Percentiles rank a stretch among this genome's conserved stretches.
phyloP scores from a whole-genome alignment of 1,284 basidiomycete genomes.

The Trametes sp. region DNA sequence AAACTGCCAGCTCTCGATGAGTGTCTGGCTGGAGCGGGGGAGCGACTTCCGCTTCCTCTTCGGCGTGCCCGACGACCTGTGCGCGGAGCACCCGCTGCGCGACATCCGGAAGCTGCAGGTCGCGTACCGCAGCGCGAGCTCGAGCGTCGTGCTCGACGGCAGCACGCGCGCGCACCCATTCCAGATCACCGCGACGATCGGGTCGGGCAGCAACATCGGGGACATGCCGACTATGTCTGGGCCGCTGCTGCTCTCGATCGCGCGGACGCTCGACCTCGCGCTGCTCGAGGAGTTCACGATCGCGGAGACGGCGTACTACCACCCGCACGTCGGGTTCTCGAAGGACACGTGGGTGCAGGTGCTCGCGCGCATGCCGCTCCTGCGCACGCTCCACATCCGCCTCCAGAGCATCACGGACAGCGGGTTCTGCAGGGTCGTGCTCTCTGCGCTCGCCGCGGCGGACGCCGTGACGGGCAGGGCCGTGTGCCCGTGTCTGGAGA shows the following conservation, averaged over 20 bases:
- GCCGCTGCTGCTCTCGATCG: slow-evolving; percentile 36
- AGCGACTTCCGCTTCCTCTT: slow-evolving; percentile 41
- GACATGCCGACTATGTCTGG: slow-evolving; percentile 42
- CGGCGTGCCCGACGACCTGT: slow-evolving; percentile 38
- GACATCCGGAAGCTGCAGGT: slow-evolving; percentile 39
- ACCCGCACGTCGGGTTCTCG: slow-evolving; percentile 37
- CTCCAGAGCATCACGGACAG: slow-evolving; percentile 39
- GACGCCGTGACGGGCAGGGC: slow-evolving; percentile 33
- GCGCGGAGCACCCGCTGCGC: slow-evolving; percentile 34
- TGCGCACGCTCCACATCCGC: slow-evolving; percentile 38
- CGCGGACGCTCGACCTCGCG: slow-evolving; percentile 37
- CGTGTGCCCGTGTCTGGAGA: slow-evolving; percentile 39
- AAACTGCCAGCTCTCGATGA: slow-evolving; percentile 38
- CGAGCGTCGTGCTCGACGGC: slow-evolving; percentile 41
- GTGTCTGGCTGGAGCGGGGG: slow-evolving; percentile 39
- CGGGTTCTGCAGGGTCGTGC: slow-evolving; percentile 39
- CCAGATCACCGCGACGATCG: slow-evolving; percentile 37
- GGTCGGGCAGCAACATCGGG: slow-evolving; percentile 34
- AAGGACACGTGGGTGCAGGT: slow-evolving; percentile 38
- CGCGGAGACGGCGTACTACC: slow-evolving; percentile 37
- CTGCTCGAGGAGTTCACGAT: slow-evolving; percentile 41
- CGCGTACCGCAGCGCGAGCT: slow-evolving; percentile 37
- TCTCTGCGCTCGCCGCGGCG: slow-evolving; percentile 37
- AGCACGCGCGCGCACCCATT: slow-evolving; percentile 34
- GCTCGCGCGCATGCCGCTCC: slow-evolving; percentile 39